These are phyloP conservation scores for Diplosphaera chodatii DNA, from an alignment of 139 green algal genomes.

Conservation along the genomic window DNA sequence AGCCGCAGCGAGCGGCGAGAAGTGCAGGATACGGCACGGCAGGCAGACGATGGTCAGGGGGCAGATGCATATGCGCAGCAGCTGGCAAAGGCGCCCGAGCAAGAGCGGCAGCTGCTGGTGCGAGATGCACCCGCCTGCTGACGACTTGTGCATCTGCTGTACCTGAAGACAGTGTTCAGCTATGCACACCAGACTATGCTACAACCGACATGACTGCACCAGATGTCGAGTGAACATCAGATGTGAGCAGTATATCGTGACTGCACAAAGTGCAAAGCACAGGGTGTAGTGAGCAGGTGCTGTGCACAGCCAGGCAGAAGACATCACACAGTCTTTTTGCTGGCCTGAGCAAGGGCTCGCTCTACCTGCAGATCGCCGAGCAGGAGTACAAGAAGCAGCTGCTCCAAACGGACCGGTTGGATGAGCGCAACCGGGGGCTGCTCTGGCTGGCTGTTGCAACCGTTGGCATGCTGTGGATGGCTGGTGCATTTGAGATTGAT, in stretches of 20 bases:
- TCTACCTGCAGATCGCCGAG: background rate
- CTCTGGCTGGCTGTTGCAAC: constrained; percentile 31
- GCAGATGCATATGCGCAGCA: background rate
- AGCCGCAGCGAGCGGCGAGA: background rate
- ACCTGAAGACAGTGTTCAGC: too few species aligned
- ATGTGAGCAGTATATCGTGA: too few species aligned
- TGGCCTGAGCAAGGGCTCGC: too few species aligned
- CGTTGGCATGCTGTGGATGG: constrained; percentile 22
- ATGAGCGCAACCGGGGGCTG: constrained; percentile 30
- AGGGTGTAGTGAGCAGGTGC: too few species aligned
- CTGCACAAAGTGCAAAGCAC: too few species aligned
- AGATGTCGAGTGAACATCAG: too few species aligned
- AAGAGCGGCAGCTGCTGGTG: background rate
- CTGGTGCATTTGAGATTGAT: background rate
- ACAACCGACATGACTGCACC: too few species aligned
- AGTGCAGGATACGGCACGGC: background rate
- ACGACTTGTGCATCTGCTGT: too few species aligned
- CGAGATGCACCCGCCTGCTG: too few species aligned
- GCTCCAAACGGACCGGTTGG: background rate
- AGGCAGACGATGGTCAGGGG: background rate
- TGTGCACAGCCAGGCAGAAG: too few species aligned
- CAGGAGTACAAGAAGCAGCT: background rate
- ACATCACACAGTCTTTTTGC: too few species aligned
- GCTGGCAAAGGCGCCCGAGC: background rate
- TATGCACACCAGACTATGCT: too few species aligned